Evolutionary conservation across 2,329 filamentous ascomycete species (phyloP), one percentile per base, ranked within the genome.

Genomic region (Rhinocladiella mackenziei): DNA sequence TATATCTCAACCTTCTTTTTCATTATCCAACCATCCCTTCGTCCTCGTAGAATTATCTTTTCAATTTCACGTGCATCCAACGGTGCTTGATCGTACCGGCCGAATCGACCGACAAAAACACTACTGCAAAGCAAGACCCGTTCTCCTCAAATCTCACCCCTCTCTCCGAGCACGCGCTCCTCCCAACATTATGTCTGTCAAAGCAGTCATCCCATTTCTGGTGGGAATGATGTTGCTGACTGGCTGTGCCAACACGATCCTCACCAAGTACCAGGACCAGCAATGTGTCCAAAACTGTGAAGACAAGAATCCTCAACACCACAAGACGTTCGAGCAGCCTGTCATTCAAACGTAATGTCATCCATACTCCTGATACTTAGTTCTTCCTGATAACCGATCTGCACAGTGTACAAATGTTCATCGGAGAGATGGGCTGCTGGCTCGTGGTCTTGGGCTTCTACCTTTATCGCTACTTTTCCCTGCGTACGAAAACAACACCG

Each of bases 221-320:
- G 88, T 97, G 66, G 84, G 76, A 58, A 94, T 96, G 87, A 97
- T 97, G 91, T 75, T 97, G 62, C 70, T 95, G 62, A 96, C 91
- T 17, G 91, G 91, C 52, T 89, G 94, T 51, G 95, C 89, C 75
- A 98, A 98, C 66, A 98, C 92, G 1, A 79, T 98, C 50, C 75
- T 98, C 60, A 96, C 91, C 57, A 98, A 98, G 64, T 96, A 89
- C 29, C 48, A 70, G 86, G 92, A 98, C 65, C 94, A 95, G 74
- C 88, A 96, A 82, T 98, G 92, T 69, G 86, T 97, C 29, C 78
- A 85, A 55, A 81, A 97, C 71, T 98, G 92, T 72, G 80, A 87
- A 58, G 75, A 79, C 48, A 72, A 77, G 15, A 71, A 87, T 58
- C 77, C 79, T 7, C 75, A 74, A 47, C 77, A 83, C 55, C 83